A percentile compares a stretch with the other conserved stretches of the same genome.
Conservation (phyloP, 257 asterid species). For the Verbascum thapsus region DNA sequence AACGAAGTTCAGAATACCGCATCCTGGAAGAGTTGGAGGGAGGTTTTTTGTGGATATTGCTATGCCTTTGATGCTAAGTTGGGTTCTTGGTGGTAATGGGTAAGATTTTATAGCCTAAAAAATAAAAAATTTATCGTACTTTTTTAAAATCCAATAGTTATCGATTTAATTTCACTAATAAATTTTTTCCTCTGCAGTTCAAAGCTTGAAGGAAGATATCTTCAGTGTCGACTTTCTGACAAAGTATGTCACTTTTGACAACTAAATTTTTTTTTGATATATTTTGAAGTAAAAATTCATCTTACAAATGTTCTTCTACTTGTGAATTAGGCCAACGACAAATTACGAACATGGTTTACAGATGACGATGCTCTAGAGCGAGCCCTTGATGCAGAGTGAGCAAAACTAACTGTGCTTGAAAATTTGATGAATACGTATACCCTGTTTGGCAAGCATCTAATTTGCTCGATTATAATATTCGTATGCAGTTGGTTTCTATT, state of each 20-base stretch:
- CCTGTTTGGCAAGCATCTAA: not conserved
- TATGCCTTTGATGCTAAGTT: constrained; percentile 94
- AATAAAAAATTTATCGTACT: not conserved
- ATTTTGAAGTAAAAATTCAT: constrained; percentile 2
- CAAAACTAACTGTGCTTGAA: not conserved
- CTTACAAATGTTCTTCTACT: not conserved
- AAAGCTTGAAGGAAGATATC: constrained; percentile 84
- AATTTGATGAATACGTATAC: not conserved
- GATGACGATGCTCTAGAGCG: constrained; percentile 93
- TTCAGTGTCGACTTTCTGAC: constrained; percentile 84
- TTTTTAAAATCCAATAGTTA: not conserved
- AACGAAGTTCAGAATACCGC: constrained; percentile 79
- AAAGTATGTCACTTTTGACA: constrained; percentile 54
- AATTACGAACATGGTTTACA: constrained; percentile 65
- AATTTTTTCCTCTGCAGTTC: constrained; percentile 48
- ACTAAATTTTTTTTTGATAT: not conserved
- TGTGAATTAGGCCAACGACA: constrained; percentile 67
- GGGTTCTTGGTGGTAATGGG: constrained; percentile 99
- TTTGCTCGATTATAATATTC: constrained; percentile 15
- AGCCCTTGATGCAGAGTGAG: constrained; percentile 88
- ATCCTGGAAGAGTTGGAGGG: constrained; percentile 98
- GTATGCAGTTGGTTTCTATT: constrained; percentile 70
- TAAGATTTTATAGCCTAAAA: constrained; percentile 34
- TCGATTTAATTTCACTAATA: not conserved
- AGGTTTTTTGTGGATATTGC: constrained; percentile 74